Evolutionary conservation across 2,329 filamentous ascomycete genomes (phyloP).

Genomic region (Parastagonospora avenae): DNA sequence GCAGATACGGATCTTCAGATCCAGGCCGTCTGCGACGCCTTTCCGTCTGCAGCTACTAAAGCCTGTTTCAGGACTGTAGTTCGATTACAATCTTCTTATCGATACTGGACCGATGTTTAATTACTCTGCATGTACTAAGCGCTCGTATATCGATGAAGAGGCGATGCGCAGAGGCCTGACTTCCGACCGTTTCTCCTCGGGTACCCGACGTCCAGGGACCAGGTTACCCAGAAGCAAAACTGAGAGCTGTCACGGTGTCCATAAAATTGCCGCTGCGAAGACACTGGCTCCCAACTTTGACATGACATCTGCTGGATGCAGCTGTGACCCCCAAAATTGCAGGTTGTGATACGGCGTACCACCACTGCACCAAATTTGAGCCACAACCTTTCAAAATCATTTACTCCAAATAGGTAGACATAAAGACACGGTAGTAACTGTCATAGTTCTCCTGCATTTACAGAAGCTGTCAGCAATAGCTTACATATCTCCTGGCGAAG

Average conservation of each 20-base stretch:
- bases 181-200: background rate
- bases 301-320: background rate
- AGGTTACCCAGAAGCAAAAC: background rate
- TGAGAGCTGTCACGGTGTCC: background rate
- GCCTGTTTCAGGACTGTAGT: background rate
- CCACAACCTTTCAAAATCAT: background rate
- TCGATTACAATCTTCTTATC: background rate
- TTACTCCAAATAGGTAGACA: background rate
- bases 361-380: background rate
- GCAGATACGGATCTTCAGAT: background rate
- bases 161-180: background rate
- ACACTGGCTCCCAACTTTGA: background rate
- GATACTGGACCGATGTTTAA: background rate
- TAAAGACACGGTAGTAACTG: too few species aligned
- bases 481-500: background rate
- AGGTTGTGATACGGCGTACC: background rate
- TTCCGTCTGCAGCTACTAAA: background rate
- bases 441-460: background rate
- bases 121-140: conserved; percentile 1
- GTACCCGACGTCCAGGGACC: background rate
- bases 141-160: background rate
- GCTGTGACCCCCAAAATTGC: background rate
- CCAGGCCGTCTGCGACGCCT: background rate
- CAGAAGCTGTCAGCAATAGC: background rate
- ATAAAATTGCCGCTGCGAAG: background rate